Percentiles rank a stretch among this genome's conserved stretches.
Conservation (phyloP, 2,329 filamentous ascomycete genomes). For the Penicillium janthinellum region DNA sequence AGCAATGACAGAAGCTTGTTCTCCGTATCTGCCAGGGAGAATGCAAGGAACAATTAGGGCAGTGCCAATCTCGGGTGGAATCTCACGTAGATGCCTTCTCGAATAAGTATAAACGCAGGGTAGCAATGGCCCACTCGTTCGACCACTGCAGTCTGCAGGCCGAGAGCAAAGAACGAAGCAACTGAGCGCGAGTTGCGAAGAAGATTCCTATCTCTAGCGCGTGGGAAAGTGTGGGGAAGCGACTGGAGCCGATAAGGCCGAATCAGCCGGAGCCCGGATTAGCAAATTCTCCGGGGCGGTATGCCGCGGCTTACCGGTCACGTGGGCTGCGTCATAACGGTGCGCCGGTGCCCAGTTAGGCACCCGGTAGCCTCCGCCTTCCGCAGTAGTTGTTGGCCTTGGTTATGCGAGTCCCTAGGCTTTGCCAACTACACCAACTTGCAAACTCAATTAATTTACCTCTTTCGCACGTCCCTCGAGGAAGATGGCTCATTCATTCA, state of each 20-base stretch:
- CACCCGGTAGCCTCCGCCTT: conserved; percentile 2
- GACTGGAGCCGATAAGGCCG: conserved; percentile 19
- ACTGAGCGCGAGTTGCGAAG: background rate
- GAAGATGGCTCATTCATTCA: conserved; percentile 24
- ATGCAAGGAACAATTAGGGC: conserved; percentile 13
- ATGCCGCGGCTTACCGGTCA: conserved; percentile 25
- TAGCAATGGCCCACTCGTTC: conserved; percentile 10
- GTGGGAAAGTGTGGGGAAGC: conserved; percentile 29
- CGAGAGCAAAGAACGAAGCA: background rate
- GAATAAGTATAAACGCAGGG: background rate
- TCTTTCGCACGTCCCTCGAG: conserved; percentile 10
- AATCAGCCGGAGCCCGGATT: conserved; percentile 22
- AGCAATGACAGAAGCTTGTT: conserved; percentile 13
- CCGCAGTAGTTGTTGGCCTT: background rate
- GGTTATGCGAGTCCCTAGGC: background rate
- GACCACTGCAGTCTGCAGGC: background rate
- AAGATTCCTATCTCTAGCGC: conserved; percentile 14
- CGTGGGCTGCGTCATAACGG: conserved; percentile 20
- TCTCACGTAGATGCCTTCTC: background rate
- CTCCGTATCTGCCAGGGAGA: conserved; percentile 11
- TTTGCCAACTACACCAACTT: background rate
- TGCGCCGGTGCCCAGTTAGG: background rate
- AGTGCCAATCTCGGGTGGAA: conserved; percentile 13
- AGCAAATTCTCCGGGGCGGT: conserved; percentile 15
- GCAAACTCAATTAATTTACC: conserved; percentile 1